Conservation (phyloP, 73 alveolate species). For the Tetrahymena borealis region DNA sequence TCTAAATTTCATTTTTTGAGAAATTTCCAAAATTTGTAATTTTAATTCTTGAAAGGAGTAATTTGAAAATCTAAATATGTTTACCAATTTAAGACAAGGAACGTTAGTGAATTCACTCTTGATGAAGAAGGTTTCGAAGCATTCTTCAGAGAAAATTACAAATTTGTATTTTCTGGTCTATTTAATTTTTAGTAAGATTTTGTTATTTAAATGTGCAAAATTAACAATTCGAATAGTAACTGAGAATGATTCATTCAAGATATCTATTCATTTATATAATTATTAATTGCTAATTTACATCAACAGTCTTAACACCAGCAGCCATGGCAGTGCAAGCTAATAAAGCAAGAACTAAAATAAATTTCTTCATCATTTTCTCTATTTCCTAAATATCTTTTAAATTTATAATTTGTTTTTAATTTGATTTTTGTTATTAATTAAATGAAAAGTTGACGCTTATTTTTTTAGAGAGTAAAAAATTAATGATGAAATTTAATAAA, state of each 20-base stretch:
- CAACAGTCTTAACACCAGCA: background rate
- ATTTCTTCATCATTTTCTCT: background rate
- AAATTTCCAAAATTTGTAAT: no score
- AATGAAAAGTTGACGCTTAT: no score
- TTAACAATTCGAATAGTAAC: no score
- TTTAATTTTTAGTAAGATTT: no score
- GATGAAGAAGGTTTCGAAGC: background rate
- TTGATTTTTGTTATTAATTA: no score
- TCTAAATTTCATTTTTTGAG: background rate
- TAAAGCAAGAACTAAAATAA: background rate
- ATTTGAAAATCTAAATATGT: background rate
- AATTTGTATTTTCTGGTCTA: background rate
- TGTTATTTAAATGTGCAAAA: no score
- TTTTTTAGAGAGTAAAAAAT: no score
- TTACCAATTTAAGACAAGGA: background rate
- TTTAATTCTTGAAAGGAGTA: no score
- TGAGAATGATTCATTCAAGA: no score
- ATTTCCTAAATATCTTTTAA: background rate
- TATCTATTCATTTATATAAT: background rate
- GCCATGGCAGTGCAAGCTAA: background rate
- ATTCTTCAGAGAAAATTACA: background rate
- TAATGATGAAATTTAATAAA: no score
- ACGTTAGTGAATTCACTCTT: background rate
- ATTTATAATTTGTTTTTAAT: background rate
- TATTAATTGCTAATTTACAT: background rate